Percentiles rank a stretch among this genome's conserved stretches.
Conservation (phyloP, 2,329 filamentous ascomycete genomes). For the Fusarium devonianum region DNA sequence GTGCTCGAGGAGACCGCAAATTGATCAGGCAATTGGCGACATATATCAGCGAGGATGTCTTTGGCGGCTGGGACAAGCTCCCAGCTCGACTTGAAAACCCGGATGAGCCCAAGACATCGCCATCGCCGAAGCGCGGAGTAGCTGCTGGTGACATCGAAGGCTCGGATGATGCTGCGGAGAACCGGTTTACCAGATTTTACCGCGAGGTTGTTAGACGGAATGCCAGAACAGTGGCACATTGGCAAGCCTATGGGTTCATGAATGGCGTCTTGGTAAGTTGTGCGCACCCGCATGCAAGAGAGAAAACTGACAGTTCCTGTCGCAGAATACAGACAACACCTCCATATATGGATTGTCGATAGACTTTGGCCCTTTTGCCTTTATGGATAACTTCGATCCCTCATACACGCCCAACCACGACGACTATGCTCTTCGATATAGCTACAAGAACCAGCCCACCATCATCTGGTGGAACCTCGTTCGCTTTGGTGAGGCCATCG, state of each 20-base stretch:
- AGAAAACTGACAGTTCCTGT: slow-evolving; percentile 30
- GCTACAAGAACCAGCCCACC: slow-evolving; percentile 91
- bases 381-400: slow-evolving; percentile 96
- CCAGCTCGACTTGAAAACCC: slow-evolving; percentile 66
- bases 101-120: slow-evolving; percentile 54
- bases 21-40: slow-evolving; percentile 77
- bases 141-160: slow-evolving; percentile 69
- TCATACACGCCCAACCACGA: slow-evolving; percentile 97
- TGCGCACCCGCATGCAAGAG: background rate
- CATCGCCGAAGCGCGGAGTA: slow-evolving; percentile 59
- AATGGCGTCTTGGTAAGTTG: slow-evolving; percentile 78
- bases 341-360: slow-evolving; percentile 88
- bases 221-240: slow-evolving; percentile 85
- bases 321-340: slow-evolving; percentile 90
- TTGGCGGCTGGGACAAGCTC: slow-evolving; percentile 85
- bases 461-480: slow-evolving; percentile 99
- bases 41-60: slow-evolving; percentile 87
- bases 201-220: slow-evolving; percentile 87
- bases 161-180: slow-evolving; percentile 72
- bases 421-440: slow-evolving; percentile 85
- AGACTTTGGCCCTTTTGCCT: slow-evolving; percentile 96
- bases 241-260: slow-evolving; percentile 99
- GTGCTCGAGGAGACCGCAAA: slow-evolving; percentile 78
- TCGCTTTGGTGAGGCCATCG: slow-evolving; percentile 85
- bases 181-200: slow-evolving; percentile 86